A percentile compares a stretch with the other conserved stretches of the same genome.
Evolutionary conservation across 257 asterid genomes (phyloP).

Genomic region (Cruciata laevipes): DNA sequence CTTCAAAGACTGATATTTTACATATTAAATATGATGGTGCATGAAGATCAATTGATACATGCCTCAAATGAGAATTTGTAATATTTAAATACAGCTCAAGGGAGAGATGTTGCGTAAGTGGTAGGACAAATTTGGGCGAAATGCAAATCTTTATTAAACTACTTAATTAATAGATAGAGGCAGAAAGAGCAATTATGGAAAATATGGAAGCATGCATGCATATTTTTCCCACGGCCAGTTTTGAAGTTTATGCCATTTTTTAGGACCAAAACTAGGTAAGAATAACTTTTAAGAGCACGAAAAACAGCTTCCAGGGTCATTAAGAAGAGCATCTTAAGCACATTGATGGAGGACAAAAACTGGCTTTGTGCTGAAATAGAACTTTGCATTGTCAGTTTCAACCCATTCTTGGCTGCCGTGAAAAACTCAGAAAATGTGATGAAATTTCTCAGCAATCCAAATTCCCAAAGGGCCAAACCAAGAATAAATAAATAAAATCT

Average conservation of each 20-base stretch:
- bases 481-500: too few relatives aligned
- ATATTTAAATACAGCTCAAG: too few relatives aligned
- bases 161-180: too few relatives aligned
- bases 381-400: constrained; percentile 23
- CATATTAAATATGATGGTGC: too few relatives aligned
- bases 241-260: not conserved
- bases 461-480: not conserved
- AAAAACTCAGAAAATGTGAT: constrained; percentile 5
- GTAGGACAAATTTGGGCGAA: too few relatives aligned
- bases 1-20: too few relatives aligned
- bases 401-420: constrained; percentile 21
- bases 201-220: not conserved
- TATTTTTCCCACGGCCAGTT: not conserved
- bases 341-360: constrained; percentile 18
- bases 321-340: constrained; percentile 3
- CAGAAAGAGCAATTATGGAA: not conserved
- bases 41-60: too few relatives aligned
- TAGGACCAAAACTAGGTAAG: not conserved
- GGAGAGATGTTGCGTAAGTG: too few relatives aligned
- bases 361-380: constrained; percentile 27
- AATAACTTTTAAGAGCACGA: constrained; percentile 7
- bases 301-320: not conserved
- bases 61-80: too few relatives aligned
- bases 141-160: too few relatives aligned
- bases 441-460: constrained; percentile 18